Conservation (phyloP, 768 basidiomycete genomes). For the Rhizopogon salebrosus region DNA sequence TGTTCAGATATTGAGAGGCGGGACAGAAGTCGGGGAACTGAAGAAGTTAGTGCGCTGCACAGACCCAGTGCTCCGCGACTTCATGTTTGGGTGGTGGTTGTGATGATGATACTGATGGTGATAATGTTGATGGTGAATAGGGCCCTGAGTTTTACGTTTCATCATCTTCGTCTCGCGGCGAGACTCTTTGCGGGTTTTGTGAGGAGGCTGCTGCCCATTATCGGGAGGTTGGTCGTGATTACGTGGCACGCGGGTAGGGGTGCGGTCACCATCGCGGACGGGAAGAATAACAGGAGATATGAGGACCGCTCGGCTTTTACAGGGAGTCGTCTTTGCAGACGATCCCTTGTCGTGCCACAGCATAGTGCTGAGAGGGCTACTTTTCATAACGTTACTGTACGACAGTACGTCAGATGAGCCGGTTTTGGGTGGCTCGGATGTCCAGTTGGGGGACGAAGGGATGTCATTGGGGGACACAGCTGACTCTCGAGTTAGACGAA, state of each 20-base stretch:
- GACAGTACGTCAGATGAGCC: conserved; percentile 16
- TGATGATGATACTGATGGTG: conserved; percentile 46
- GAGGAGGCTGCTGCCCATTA: conserved; percentile 33
- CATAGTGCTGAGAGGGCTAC: conserved; percentile 51
- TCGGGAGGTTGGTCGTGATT: conserved; percentile 31
- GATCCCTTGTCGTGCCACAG: conserved; percentile 39
- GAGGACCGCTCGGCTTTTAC: conserved; percentile 27
- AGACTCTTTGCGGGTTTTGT: conserved; percentile 59
- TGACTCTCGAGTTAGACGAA: conserved; percentile 53
- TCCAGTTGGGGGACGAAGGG: conserved; percentile 25
- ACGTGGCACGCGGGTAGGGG: conserved; percentile 38
- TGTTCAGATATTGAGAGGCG: conserved; percentile 23
- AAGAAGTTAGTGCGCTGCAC: conserved; percentile 43
- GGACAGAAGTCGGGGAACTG: conserved; percentile 28
- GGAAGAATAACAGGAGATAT: conserved; percentile 51
- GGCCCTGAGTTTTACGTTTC: conserved; percentile 52
- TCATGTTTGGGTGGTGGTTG: conserved; percentile 62
- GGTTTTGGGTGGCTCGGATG: conserved; percentile 20
- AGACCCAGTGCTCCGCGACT: conserved; percentile 49
- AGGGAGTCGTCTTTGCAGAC: conserved; percentile 13
- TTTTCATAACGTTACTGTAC: conserved; percentile 42
- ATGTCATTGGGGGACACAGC: conserved; percentile 18
- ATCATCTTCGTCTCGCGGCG: conserved; percentile 63
- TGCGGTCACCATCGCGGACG: conserved; percentile 50
- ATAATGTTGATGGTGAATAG: conserved; percentile 34